Evolutionary conservation across 2,329 filamentous ascomycete species (phyloP).

Genomic region (Pestalotiopsis sp.): DNA sequence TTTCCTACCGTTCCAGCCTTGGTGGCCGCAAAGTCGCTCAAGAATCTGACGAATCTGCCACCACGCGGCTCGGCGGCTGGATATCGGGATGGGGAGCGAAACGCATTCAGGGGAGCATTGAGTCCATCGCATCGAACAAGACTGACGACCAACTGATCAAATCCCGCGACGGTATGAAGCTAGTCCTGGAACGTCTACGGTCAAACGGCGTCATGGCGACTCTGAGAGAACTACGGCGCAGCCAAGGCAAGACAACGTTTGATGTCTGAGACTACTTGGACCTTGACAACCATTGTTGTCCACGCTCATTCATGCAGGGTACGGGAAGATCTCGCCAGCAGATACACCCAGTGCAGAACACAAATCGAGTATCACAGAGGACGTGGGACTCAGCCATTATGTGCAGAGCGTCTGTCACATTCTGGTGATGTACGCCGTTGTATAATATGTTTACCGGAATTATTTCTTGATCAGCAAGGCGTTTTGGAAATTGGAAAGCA

Average conservation of each 20-base stretch:
- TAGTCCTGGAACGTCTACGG: slow-evolving; percentile 72
- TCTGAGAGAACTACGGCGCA: slow-evolving; percentile 53
- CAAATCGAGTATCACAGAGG: background rate
- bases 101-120: slow-evolving; percentile 78
- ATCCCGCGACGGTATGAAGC: slow-evolving; percentile 80
- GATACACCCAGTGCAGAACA: background rate
- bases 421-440: background rate
- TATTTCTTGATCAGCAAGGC: slow-evolving; percentile 6
- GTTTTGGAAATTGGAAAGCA: slow-evolving; percentile 10
- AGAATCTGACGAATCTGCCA: slow-evolving; percentile 36
- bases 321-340: background rate
- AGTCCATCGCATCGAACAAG: slow-evolving; percentile 75
- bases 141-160: slow-evolving; percentile 79
- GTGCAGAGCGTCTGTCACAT: background rate
- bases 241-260: slow-evolving; percentile 38
- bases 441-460: slow-evolving; percentile 1
- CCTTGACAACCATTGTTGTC: background rate
- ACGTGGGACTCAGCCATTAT: background rate
- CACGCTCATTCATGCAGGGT: background rate
- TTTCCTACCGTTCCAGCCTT: slow-evolving; percentile 72
- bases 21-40: slow-evolving; percentile 61
- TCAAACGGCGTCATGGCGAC: slow-evolving; percentile 61
- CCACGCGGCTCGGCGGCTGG: slow-evolving; percentile 41
- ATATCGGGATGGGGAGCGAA: slow-evolving; percentile 62
- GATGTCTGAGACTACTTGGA: slow-evolving; percentile 17